Conservation (phyloP, 2,329 filamentous ascomycete genomes). For the Catunica adiposa region DNA sequence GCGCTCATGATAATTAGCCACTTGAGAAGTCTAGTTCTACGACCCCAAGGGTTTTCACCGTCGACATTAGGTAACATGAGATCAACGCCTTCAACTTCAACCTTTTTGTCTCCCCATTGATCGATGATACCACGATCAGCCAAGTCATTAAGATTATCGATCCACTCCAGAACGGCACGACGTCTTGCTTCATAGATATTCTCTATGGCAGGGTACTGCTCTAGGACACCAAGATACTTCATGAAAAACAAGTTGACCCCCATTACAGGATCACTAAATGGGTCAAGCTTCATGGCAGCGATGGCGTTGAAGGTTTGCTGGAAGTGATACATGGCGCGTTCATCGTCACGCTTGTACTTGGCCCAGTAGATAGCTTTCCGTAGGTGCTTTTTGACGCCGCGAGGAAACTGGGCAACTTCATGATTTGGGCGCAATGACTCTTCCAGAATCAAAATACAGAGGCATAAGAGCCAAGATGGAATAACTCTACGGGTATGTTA, state of each 20-base stretch:
- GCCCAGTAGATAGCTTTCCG: constrained; percentile 15
- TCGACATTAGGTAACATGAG: constrained; percentile 14
- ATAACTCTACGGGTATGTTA: neutral
- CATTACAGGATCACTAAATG: constrained; percentile 78
- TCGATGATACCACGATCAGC: constrained; percentile 31
- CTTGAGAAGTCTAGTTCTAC: constrained; percentile 50
- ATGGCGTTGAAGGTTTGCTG: constrained; percentile 10
- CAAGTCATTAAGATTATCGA: constrained; percentile 36
- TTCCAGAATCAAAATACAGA: constrained; percentile 6
- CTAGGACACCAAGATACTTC: constrained; percentile 61
- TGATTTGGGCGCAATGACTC: constrained; percentile 10
- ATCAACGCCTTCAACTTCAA: constrained; percentile 18
- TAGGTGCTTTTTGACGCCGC: constrained; percentile 9
- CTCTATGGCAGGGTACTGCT: constrained; percentile 52
- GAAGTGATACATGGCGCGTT: constrained; percentile 12
- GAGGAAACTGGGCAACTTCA: constrained; percentile 8
- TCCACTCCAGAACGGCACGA: constrained; percentile 48
- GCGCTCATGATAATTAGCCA: constrained; percentile 62
- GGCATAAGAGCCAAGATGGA: neutral
- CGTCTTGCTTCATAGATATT: constrained; percentile 65
- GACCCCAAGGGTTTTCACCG: constrained; percentile 35
- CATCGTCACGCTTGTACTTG: constrained; percentile 14
- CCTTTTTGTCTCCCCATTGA: constrained; percentile 23
- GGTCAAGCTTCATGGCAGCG: constrained; percentile 41
- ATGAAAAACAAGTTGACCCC: constrained; percentile 76